Percentiles rank a stretch among this genome's conserved stretches.
phyloP scores from a whole-genome alignment of 2,329 filamentous ascomycete species.

The Bimuria novae-zelandiae region DNA sequence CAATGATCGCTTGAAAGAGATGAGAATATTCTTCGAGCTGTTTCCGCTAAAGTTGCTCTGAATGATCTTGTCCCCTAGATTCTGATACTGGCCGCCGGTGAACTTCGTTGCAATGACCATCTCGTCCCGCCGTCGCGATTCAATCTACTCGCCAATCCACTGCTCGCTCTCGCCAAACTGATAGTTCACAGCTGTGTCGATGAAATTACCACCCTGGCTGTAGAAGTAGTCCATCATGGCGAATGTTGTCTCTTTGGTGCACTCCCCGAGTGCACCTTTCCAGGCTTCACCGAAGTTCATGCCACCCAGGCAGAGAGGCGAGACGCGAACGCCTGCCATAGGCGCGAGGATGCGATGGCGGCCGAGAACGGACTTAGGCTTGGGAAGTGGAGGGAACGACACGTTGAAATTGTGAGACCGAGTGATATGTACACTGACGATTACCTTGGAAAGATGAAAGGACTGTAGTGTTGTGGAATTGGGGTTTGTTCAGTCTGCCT shows the following conservation, averaged over 20 bases:
- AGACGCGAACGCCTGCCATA: conserved; percentile 62
- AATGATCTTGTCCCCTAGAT: conserved; percentile 17
- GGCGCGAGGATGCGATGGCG: conserved; percentile 70
- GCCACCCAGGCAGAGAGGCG: conserved; percentile 58
- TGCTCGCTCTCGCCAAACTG: conserved; percentile 48
- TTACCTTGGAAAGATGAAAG: no score
- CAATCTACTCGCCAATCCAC: conserved; percentile 53
- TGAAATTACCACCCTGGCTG: conserved; percentile 72
- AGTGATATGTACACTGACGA: no score
- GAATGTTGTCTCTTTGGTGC: conserved; percentile 68
- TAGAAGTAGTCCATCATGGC: conserved; percentile 69
- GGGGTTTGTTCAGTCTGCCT: no score
- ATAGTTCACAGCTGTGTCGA: conserved; percentile 62
- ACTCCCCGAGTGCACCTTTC: conserved; percentile 64
- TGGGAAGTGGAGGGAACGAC: conserved; percentile 7
- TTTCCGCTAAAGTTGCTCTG: conserved; percentile 31
- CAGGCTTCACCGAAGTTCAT: conserved; percentile 68
- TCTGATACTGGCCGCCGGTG: conserved; percentile 41
- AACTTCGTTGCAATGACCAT: conserved; percentile 51
- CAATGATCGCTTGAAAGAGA: conserved; percentile 24
- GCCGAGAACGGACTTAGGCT: conserved; percentile 58
- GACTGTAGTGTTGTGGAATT: no score
- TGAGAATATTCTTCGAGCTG: conserved; percentile 30
- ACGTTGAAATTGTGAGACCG: not conserved
- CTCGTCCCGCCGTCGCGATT: conserved; percentile 43